phyloP scores from a whole-genome alignment of 306 rosid genomes.

The Clitoria ternatea region DNA sequence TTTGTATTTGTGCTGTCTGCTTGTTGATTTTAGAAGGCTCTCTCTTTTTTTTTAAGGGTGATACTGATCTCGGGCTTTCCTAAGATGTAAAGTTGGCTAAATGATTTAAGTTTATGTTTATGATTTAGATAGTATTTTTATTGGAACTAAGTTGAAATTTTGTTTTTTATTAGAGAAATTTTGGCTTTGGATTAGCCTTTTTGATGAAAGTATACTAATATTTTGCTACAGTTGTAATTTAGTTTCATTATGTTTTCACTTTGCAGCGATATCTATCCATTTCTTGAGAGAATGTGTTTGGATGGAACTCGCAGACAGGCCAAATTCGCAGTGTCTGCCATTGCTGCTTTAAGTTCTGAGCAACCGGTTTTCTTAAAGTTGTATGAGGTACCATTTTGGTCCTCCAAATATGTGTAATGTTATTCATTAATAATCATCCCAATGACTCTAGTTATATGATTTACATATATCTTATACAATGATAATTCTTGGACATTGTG shows the following conservation, averaged over 20 bases:
- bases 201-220: not conserved
- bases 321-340: conserved; percentile 68
- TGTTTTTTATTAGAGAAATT: conserved; percentile 11
- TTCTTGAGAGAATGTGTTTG: conserved; percentile 55
- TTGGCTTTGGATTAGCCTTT: not conserved
- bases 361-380: conserved; percentile 44
- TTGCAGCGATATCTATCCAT: conserved; percentile 68
- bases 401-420: not conserved
- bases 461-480: too few relatives aligned
- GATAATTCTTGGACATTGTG: too few relatives aligned
- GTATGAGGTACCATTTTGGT: conserved; percentile 54
- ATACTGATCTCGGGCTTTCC: not conserved
- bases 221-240: conserved; percentile 14
- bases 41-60: not conserved
- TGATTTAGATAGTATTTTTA: not conserved
- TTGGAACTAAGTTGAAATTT: not conserved
- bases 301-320: conserved; percentile 79
- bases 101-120: not conserved
- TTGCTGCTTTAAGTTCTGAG: conserved; percentile 57
- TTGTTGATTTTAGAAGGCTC: not conserved
- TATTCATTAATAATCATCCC: too few relatives aligned
- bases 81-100: not conserved
- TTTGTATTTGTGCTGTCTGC: not conserved
- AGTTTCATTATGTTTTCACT: conserved; percentile 6
- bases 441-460: too few relatives aligned